Base-by-base conservation (phyloP, 345 rosid species). In the Rhizophora apiculata region DNA sequence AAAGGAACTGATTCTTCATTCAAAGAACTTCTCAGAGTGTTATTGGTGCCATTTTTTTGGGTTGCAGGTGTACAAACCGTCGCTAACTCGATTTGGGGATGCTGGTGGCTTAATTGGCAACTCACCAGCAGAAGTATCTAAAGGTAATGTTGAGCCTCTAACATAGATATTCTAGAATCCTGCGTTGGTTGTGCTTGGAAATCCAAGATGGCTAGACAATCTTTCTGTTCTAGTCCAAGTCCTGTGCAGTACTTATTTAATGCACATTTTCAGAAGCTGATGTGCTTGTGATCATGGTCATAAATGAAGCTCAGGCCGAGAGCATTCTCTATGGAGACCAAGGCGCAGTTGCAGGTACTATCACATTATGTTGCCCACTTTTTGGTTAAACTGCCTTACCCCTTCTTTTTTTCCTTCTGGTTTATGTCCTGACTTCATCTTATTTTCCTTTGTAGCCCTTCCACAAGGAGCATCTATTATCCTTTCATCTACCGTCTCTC, bases 401-500 rank as follows among this genome's bases (percentile, higher is more conserved):
- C 4, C 18, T 3, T 43, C 5, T 15, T 15, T 13, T 13, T 43
- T 43, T 43, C 15, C 49, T 43, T 43, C 52, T 77, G 58, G 70
- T 48, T 46, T 32, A 67, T 31, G 39, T 63, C 46, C 78, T 82
- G 53, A 81, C 79, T 68, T 75, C 36, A 20, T 6, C 72, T 68
- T 60, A 24, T 56, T 24, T 56, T 56, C 72, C 18, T 13, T 43
- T 78, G 22, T 70, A 94, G 98, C 76, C 36, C 93, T 91, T 78
- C 88, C 89, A 69, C 70, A 83, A 60, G 97, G 96, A 77, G 81
- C 93, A 79, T 71, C 91, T 71, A 68, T 94, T 71, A 72, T 94
- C 71, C 90, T 94, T 72, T 85, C 96, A 67, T 94, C 98, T 74
- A 94, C 98, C 5, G 98, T 94, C 54, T 91, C 97, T 77, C 97